Conservation (phyloP, 345 rosid genomes). For the Geranium brycei region DNA sequence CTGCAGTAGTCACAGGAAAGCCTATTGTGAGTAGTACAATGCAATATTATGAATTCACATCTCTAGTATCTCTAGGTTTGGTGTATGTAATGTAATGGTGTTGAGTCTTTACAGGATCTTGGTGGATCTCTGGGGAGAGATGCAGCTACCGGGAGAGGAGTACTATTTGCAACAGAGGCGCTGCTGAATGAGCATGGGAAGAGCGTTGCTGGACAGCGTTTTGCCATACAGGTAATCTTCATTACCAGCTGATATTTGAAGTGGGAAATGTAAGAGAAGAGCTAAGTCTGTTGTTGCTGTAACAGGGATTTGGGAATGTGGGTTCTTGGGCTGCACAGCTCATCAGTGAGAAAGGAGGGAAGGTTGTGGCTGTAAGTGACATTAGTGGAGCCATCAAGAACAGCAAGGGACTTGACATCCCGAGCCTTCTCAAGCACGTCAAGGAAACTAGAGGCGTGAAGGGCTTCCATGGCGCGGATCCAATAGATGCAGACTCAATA, state of each 20-base stretch:
- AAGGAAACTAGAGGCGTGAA: conserved; percentile 55
- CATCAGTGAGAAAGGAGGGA: conserved; percentile 67
- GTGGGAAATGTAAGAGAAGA: no score
- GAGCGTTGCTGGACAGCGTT: conserved; percentile 59
- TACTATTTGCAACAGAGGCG: conserved; percentile 85
- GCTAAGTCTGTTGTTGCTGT: neutral
- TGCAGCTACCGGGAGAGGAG: conserved; percentile 96
- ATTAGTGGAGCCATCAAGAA: conserved; percentile 80
- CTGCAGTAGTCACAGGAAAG: conserved; percentile 90
- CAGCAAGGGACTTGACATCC: conserved; percentile 57
- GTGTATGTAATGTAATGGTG: neutral
- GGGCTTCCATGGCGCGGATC: conserved; percentile 62
- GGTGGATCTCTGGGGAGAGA: conserved; percentile 97
- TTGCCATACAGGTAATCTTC: conserved; percentile 60
- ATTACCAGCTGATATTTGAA: neutral
- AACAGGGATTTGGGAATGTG: conserved; percentile 91
- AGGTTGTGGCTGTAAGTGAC: conserved; percentile 74
- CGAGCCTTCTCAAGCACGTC: conserved; percentile 42
- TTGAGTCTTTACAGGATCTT: conserved; percentile 44
- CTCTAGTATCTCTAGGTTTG: neutral
- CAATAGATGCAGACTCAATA: conserved; percentile 42
- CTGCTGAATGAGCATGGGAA: conserved; percentile 76
- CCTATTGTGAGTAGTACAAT: conserved; percentile 43
- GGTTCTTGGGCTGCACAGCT: conserved; percentile 95
- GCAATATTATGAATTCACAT: neutral